Evolutionary conservation across 2,329 filamentous ascomycete species (phyloP), one percentile per base, ranked within the genome.

Genomic region (Stagonosporopsis rhizophila): DNA sequence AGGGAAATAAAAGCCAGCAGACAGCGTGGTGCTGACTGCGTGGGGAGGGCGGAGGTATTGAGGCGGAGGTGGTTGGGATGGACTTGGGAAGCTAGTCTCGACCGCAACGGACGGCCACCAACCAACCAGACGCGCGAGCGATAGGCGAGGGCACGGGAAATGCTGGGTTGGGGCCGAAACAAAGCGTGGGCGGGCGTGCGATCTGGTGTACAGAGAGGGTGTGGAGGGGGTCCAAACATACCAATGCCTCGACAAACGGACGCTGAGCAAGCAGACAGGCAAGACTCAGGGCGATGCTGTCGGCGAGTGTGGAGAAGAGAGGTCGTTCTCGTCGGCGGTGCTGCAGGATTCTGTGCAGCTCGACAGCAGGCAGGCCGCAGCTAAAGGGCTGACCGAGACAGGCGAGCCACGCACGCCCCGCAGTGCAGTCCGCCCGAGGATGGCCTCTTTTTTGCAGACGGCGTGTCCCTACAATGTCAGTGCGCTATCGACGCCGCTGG

Each of bases 31-130:
- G 63, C 66, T 66, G 61, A 64, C 65, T 67, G 64, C 52, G 60
- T 65, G 67, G 70, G 71, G 69, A 67, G 68, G 70, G 70, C 70
- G 69, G 38, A 42, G 69, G 72, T 71, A 68, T 73, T 70, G 70
- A 71, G 68, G 74, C 69, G 71, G 70, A 74, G 74, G 75, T 75
- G 74, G 75, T 77, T 77, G 74, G 75, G 74, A 76, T 73, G 69
- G 67, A 67, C 61, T 64, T 67, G 62, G 62, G 64, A 20, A 68
- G 71, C 75, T 76, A 75, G 74, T 66, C 50, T 45, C 66, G 67
- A 45, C 42, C 41, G 22, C 41, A 15, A 52, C 32, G 44, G 19
- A 45, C 49, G 40, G 49, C 42, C 32, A 47, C 35, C 55, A 70
- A 66, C 71, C 71, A 69, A 72, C 68, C 71, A 70, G 62, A 66